Evolutionary conservation across 2,329 filamentous ascomycete genomes (phyloP), one percentile per base, ranked within the genome.

Genomic region (Aspergillus luchuensis): DNA sequence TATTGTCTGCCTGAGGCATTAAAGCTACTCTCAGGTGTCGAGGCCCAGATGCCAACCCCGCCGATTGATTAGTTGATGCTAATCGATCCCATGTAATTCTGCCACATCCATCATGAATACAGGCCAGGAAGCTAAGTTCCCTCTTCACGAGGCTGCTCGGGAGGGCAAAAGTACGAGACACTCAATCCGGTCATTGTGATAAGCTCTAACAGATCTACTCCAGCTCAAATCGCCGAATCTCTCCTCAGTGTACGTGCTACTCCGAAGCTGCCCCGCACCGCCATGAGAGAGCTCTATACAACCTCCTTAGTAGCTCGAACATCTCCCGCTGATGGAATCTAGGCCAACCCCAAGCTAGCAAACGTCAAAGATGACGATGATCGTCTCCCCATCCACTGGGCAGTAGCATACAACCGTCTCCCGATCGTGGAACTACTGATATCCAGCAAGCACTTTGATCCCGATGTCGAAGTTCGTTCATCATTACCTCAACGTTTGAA

Each of bases 331-430:
- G 30, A 55, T 41, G 19, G 30, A 11, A 10, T 15, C 4, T 11
- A 94, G 89, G 87, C 88, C 67, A 92, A 96, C 71, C 88, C 91
- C 2, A 93, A 91, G 70, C 85, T 96, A 41, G 88, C 91, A 25
- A 82, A 80, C 60, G 87, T 88, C 70, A 82, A 80, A 71, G 95
- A 99, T 71, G 89, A 91, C 52, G 95, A 99, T 75, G 91, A 92
- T 15, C 91, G 95, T 48, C 85, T 97, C 39, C 89, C 95, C 2
- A 87, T 98, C 59, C 95, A 99, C 81, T 99, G 95, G 95, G 94
- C 95, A 0, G 87, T 88, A 2, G 95, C 93, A 21, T 90, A 91
- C 76, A 96, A 95, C 74, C 89, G 87, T 67, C 78, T 89, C 6
- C 85, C 88, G 23, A 92, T 97, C 61, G 87, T 91, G 17, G 82